These are phyloP conservation scores for Liquidambar formosana DNA, from an alignment of 164 flowering plant species.

Conservation along the genomic window DNA sequence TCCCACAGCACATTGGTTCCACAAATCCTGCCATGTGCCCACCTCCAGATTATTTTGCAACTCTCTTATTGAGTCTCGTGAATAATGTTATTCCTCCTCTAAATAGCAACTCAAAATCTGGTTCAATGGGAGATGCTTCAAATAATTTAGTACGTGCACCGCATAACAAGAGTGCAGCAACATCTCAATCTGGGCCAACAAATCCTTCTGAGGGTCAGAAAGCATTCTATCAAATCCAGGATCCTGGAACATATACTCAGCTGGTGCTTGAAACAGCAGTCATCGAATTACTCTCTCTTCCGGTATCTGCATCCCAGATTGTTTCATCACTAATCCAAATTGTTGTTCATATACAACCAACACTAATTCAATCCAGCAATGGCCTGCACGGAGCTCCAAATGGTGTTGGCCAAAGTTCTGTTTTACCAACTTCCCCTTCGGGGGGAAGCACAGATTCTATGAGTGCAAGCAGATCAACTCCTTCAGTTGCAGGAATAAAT, in stretches of 20 bases:
- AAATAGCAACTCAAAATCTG: slow-evolving; percentile 59
- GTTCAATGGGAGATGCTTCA: slow-evolving; percentile 52
- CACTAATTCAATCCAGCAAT: slow-evolving; percentile 82
- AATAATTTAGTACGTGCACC: slow-evolving; percentile 45
- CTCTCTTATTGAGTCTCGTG: slow-evolving; percentile 75
- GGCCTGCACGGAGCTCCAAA: slow-evolving; percentile 64
- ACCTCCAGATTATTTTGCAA: slow-evolving; percentile 88
- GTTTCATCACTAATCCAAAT: slow-evolving; percentile 87
- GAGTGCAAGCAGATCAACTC: slow-evolving; percentile 66
- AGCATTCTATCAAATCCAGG: slow-evolving; percentile 91
- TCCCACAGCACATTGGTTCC: slow-evolving; percentile 75
- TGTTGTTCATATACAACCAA: slow-evolving; percentile 86
- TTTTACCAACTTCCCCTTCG: slow-evolving; percentile 90
- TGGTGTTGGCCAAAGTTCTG: slow-evolving; percentile 64
- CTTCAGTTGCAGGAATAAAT: slow-evolving; percentile 68
- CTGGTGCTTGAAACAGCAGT: slow-evolving; percentile 93
- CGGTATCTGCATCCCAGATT: slow-evolving; percentile 79
- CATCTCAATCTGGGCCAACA: slow-evolving; percentile 56
- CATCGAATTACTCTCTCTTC: slow-evolving; percentile 92
- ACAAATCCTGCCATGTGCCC: slow-evolving; percentile 76
- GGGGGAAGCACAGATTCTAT: slow-evolving; percentile 95
- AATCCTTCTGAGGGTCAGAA: slow-evolving; percentile 69
- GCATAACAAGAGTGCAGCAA: slow-evolving; percentile 51
- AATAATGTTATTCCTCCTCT: slow-evolving; percentile 89
- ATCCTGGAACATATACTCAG: slow-evolving; percentile 96